Evolutionary conservation across 1,139 yeast species (phyloP).

Genomic region (Pichia sp.): DNA sequence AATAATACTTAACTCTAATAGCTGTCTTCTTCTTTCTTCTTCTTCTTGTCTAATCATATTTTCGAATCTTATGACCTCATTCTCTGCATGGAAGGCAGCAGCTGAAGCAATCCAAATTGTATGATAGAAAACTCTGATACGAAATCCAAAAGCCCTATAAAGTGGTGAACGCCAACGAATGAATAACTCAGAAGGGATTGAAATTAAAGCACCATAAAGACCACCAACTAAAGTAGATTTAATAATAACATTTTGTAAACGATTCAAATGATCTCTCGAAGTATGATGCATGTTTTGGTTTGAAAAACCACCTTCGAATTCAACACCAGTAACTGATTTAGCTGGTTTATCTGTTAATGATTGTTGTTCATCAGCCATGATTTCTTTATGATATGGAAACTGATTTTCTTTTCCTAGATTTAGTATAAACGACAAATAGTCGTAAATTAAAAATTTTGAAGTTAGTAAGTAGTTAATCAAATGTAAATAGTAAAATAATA

Average conservation of each 20-base stretch:
- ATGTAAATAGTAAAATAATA: too few relatives aligned
- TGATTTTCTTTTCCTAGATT: too few relatives aligned
- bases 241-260: constrained; percentile 25
- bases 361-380: not conserved
- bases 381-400: not conserved
- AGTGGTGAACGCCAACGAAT: constrained; percentile 31
- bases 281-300: constrained; percentile 20
- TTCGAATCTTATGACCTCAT: constrained; percentile 29
- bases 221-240: constrained; percentile 29
- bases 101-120: constrained; percentile 32
- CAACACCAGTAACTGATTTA: not conserved
- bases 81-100: constrained; percentile 31
- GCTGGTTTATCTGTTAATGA: not conserved
- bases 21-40: constrained; percentile 25
- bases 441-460: too few relatives aligned
- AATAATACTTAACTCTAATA: constrained; percentile 28
- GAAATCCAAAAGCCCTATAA: constrained; percentile 30
- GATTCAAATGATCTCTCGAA: constrained; percentile 22
- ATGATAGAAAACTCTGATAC: constrained; percentile 31
- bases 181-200: constrained; percentile 30
- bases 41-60: constrained; percentile 27
- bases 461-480: too few relatives aligned
- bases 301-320: constrained; percentile 11
- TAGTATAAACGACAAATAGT: too few relatives aligned
- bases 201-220: constrained; percentile 30